These are phyloP conservation scores for Phytophthora pini DNA, from an alignment of 352 stramenopile species.

Conservation along the genomic window DNA sequence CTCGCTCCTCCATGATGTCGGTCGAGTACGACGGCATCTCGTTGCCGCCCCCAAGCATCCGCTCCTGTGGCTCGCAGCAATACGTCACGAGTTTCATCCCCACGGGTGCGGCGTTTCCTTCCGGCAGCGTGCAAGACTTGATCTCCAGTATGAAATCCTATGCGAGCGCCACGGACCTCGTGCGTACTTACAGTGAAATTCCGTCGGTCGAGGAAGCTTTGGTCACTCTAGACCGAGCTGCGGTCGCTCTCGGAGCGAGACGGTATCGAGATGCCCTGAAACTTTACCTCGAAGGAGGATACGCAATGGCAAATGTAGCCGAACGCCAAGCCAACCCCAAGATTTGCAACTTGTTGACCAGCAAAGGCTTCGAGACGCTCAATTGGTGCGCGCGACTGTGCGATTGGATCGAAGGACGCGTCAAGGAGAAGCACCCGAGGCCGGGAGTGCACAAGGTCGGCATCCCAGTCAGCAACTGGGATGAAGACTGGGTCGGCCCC, in stretches of 20 bases:
- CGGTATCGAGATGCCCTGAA: constrained; percentile 84
- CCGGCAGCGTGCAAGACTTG: constrained; percentile 68
- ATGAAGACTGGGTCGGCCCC: constrained; percentile 79
- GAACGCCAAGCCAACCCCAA: constrained; percentile 82
- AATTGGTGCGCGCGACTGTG: constrained; percentile 85
- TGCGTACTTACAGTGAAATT: constrained; percentile 78
- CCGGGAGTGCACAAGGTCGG: constrained; percentile 83
- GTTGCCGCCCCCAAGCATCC: constrained; percentile 71
- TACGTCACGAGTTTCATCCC: constrained; percentile 83
- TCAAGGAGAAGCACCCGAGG: constrained; percentile 75
- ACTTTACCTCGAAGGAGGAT: constrained; percentile 84
- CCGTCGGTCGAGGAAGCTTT: constrained; percentile 85
- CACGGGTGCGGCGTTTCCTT: constrained; percentile 63
- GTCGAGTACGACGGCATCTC: constrained; percentile 66
- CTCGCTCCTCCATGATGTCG: constrained; percentile 57
- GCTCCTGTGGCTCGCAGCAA: constrained; percentile 76
- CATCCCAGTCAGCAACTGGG: constrained; percentile 69
- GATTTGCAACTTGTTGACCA: constrained; percentile 86
- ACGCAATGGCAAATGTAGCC: constrained; percentile 85
- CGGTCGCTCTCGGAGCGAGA: constrained; percentile 54
- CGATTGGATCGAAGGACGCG: constrained; percentile 87
- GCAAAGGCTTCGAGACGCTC: constrained; percentile 87
- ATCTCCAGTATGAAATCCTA: constrained; percentile 86
- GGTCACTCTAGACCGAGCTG: constrained; percentile 73
- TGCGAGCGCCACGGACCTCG: constrained; percentile 72